Conservation (phyloP, 2,329 filamentous ascomycete species). For the Diaporthe australafricana region DNA sequence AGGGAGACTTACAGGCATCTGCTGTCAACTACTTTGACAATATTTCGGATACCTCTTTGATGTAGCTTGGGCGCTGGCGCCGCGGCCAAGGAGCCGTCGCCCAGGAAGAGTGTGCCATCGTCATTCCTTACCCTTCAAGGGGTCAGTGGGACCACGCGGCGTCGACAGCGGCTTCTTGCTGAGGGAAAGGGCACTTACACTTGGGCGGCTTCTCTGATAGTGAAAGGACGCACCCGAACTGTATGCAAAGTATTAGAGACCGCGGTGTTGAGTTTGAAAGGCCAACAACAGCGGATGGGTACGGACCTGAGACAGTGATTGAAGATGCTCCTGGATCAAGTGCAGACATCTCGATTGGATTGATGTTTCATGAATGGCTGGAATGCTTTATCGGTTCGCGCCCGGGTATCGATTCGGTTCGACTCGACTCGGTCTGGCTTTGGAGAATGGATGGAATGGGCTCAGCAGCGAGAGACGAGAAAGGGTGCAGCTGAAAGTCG, state of each 20-base stretch:
- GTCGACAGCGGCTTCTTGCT: neutral
- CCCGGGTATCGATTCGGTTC: constrained; percentile 4
- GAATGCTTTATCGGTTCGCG: constrained; percentile 7
- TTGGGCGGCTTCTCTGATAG: constrained; percentile 94
- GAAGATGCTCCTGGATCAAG: constrained; percentile 64
- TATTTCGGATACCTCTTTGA: constrained; percentile 86
- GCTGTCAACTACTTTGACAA: constrained; percentile 97
- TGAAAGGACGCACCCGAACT: constrained; percentile 80
- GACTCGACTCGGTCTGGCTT: neutral
- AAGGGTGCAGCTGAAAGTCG: neutral
- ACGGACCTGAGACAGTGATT: constrained; percentile 68
- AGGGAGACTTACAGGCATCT: constrained; percentile 82
- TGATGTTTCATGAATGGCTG: constrained; percentile 30
- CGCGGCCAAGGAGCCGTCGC: constrained; percentile 93
- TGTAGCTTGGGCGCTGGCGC: constrained; percentile 86
- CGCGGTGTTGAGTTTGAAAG: neutral
- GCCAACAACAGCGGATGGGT: neutral
- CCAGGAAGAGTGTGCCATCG: constrained; percentile 91
- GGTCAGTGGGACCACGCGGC: constrained; percentile 21
- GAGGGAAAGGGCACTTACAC: constrained; percentile 63
- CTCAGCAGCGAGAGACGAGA: neutral
- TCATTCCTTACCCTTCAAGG: constrained; percentile 71
- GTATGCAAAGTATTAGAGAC: constrained; percentile 43
- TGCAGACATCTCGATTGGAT: constrained; percentile 44
- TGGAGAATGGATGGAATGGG: constrained; percentile 1